These are phyloP conservation scores for Microbotryum intermedium DNA, from an alignment of 1,284 basidiomycete species.

Conservation along the genomic window DNA sequence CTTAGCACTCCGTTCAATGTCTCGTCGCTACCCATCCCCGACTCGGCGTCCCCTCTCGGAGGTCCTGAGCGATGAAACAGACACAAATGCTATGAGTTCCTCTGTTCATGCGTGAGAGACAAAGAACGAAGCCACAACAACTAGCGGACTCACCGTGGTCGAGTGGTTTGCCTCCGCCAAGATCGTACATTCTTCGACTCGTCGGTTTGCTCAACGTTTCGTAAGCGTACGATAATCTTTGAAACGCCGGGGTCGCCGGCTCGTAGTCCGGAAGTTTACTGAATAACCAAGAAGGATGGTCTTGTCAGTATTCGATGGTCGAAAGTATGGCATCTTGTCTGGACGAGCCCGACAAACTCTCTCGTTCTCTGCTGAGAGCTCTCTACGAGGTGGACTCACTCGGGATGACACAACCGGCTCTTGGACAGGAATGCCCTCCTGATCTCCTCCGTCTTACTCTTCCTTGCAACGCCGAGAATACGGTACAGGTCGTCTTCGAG, in stretches of 20 bases:
- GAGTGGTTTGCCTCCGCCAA: conserved; percentile 35
- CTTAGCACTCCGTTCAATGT: conserved; percentile 65
- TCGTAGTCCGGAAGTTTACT: conserved; percentile 74
- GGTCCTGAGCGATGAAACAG: background rate
- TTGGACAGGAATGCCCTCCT: conserved; percentile 65
- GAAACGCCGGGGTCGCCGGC: conserved; percentile 66
- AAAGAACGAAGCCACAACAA: background rate
- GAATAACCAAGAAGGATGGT: background rate
- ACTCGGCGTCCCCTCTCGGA: background rate
- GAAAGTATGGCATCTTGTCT: too few species aligned
- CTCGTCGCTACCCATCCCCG: conserved; percentile 47
- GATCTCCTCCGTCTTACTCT: conserved; percentile 54
- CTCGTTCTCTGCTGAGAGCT: background rate
- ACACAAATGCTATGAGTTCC: background rate
- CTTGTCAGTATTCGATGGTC: background rate
- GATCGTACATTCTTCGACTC: conserved; percentile 60
- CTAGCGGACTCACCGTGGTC: conserved; percentile 20
- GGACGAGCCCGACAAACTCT: too few species aligned
- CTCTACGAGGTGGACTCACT: conserved; percentile 48
- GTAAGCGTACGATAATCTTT: conserved; percentile 74
- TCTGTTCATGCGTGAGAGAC: background rate
- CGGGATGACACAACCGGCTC: conserved; percentile 71
- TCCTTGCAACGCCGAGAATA: conserved; percentile 56
- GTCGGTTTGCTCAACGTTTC: conserved; percentile 65
- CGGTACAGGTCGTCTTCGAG: conserved; percentile 56